phyloP scores from a whole-genome alignment of 2,329 filamentous ascomycete species.

The Orbilia brochopaga region DNA sequence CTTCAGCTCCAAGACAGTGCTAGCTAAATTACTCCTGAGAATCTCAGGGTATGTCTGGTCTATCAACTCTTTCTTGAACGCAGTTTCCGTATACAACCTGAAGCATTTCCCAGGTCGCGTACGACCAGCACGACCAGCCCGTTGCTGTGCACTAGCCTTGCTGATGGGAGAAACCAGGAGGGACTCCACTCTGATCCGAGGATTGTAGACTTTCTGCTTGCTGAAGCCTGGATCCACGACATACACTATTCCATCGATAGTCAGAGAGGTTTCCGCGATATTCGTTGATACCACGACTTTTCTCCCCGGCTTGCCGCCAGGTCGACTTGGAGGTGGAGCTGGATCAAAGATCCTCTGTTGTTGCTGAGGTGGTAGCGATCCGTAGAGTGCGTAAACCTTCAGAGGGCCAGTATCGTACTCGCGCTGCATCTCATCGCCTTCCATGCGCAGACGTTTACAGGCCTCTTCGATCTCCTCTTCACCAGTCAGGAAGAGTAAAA shows the following conservation, averaged over 20 bases:
- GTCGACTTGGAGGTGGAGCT: constrained; percentile 73
- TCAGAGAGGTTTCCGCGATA: constrained; percentile 96
- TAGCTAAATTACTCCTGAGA: constrained; percentile 89
- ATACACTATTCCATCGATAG: constrained; percentile 98
- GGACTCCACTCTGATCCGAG: constrained; percentile 92
- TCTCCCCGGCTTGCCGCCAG: constrained; percentile 82
- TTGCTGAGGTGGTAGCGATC: constrained; percentile 86
- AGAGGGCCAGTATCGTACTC: constrained; percentile 91
- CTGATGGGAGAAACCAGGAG: constrained; percentile 97
- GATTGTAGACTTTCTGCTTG: constrained; percentile 99
- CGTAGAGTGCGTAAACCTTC: constrained; percentile 90
- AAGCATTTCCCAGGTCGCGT: constrained; percentile 98
- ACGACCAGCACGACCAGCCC: constrained; percentile 98
- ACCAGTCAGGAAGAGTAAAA: constrained; percentile 92
- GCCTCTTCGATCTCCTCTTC: constrained; percentile 99
- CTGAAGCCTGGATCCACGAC: constrained; percentile 99
- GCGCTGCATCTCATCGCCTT: constrained; percentile 87
- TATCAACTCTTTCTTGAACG: constrained; percentile 97
- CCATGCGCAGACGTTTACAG: constrained; percentile 85
- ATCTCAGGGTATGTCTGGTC: constrained; percentile 97
- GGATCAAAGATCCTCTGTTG: constrained; percentile 96
- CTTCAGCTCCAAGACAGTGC: constrained; percentile 94
- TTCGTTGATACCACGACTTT: constrained; percentile 96
- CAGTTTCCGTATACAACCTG: constrained; percentile 89
- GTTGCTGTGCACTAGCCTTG: constrained; percentile 94